These are phyloP conservation scores for Yarrowia sp. DNA, from an alignment of 805 yeast genomes.

Conservation along the genomic window DNA sequence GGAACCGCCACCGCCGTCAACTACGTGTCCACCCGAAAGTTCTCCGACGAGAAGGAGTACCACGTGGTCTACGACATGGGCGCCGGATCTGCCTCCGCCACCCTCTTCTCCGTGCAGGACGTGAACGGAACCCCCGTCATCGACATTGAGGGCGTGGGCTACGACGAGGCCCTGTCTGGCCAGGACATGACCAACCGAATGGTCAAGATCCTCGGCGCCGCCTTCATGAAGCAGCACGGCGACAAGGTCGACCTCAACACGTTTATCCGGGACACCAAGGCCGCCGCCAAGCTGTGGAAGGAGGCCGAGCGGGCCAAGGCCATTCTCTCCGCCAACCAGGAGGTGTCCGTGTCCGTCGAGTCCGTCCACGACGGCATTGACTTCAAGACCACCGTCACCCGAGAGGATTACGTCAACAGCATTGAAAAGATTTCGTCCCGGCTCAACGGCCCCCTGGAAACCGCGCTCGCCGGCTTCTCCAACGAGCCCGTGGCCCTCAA, in stretches of 20 bases:
- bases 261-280: constrained; percentile 49
- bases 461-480: constrained; percentile 35
- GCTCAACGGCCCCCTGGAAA: constrained; percentile 48
- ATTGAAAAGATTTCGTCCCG: constrained; percentile 44
- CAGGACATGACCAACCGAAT: constrained; percentile 63
- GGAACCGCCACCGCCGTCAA: constrained; percentile 89
- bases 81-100: constrained; percentile 84
- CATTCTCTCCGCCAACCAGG: constrained; percentile 82
- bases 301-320: constrained; percentile 87
- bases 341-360: constrained; percentile 74
- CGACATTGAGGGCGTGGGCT: constrained; percentile 70
- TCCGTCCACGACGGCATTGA: constrained; percentile 70
- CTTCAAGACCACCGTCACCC: constrained; percentile 59
- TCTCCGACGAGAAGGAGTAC: constrained; percentile 48
- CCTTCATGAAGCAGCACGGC: constrained; percentile 47
- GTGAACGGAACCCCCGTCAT: constrained; percentile 43
- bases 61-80: constrained; percentile 87
- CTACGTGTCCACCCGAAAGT: constrained; percentile 59
- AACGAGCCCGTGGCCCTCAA: constrained; percentile 33
- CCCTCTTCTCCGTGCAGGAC: constrained; percentile 64
- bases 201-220: constrained; percentile 55
- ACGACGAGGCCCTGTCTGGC: constrained; percentile 70
- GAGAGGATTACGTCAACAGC: constrained; percentile 75
- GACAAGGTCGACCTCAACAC: constrained; percentile 39
- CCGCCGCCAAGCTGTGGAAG: constrained; percentile 66